Conservation (phyloP, 768 basidiomycete genomes). For the Boletellus ananas region DNA sequence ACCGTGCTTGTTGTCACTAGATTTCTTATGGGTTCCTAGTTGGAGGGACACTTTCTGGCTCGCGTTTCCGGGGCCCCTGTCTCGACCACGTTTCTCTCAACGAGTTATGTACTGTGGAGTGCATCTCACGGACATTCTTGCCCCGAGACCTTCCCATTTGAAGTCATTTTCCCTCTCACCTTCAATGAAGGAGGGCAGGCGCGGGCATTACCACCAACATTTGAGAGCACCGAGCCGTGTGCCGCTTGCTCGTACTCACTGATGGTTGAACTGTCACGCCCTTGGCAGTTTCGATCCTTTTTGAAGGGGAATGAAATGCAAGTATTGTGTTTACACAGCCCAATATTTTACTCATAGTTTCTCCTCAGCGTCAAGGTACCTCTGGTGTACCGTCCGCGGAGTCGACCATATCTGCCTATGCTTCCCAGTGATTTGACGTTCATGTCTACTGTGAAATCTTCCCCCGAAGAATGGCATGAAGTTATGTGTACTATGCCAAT, state of each 20-base stretch:
- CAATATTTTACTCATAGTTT: not conserved
- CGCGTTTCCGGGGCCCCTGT: slow-evolving; percentile 10
- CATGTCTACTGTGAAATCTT: slow-evolving; percentile 53
- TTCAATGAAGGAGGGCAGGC: slow-evolving; percentile 37
- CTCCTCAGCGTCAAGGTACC: slow-evolving; percentile 43
- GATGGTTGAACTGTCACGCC: slow-evolving; percentile 38
- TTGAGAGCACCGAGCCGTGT: slow-evolving; percentile 22
- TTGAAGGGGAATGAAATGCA: slow-evolving; percentile 48
- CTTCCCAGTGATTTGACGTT: slow-evolving; percentile 42
- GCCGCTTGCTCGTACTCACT: slow-evolving; percentile 46
- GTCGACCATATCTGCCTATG: slow-evolving; percentile 54
- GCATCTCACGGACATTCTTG: slow-evolving; percentile 17
- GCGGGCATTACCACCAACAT: slow-evolving; percentile 49
- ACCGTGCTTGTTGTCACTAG: not conserved
- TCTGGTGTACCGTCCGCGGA: slow-evolving; percentile 50
- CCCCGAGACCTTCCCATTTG: slow-evolving; percentile 41
- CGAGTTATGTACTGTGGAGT: slow-evolving; percentile 18
- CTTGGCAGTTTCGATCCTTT: slow-evolving; percentile 39
- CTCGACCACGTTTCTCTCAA: slow-evolving; percentile 16
- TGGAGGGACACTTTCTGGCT: slow-evolving; percentile 25
- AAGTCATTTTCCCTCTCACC: slow-evolving; percentile 41
- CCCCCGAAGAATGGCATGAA: slow-evolving; percentile 68
- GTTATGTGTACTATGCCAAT: slow-evolving; percentile 41
- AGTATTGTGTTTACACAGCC: slow-evolving; percentile 2
- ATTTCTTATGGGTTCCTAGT: slow-evolving; percentile 8